These are phyloP conservation scores for Pisolithus orientalis DNA, from an alignment of 768 basidiomycete genomes.

Conservation along the genomic window DNA sequence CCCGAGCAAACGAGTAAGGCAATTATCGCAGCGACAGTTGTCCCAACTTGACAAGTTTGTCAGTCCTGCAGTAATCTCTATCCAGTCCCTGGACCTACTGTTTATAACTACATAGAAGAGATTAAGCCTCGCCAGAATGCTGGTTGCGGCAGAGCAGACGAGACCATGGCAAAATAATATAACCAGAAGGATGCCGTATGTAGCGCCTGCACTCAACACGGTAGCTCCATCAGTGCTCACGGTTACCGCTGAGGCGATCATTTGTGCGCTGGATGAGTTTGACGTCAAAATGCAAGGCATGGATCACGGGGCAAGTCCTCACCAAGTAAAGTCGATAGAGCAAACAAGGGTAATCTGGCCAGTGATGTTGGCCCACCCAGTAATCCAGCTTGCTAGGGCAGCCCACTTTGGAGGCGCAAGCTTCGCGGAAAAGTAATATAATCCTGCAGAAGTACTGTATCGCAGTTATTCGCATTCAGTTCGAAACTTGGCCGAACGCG, in stretches of 20 bases:
- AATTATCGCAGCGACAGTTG: slow-evolving; percentile 57
- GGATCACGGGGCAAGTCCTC: slow-evolving; percentile 4
- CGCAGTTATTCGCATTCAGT: not conserved
- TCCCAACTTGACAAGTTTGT: slow-evolving; percentile 41
- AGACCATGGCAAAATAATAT: slow-evolving; percentile 63
- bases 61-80: slow-evolving; percentile 1
- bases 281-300: not conserved
- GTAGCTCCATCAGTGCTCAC: slow-evolving; percentile 51
- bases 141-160: slow-evolving; percentile 66
- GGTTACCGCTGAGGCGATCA: slow-evolving; percentile 67
- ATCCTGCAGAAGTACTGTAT: slow-evolving; percentile 64
- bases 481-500: slow-evolving; percentile 4
- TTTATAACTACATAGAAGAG: slow-evolving; percentile 65
- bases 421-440: slow-evolving; percentile 77
- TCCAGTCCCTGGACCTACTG: slow-evolving; percentile 30
- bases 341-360: slow-evolving; percentile 67
- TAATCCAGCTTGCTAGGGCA: slow-evolving; percentile 53
- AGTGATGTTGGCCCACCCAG: slow-evolving; percentile 69
- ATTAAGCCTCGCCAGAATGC: slow-evolving; percentile 60
- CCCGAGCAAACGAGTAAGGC: slow-evolving; percentile 52
- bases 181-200: slow-evolving; percentile 60
- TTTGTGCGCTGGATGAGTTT: slow-evolving; percentile 47
- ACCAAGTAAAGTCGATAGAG: slow-evolving; percentile 70
- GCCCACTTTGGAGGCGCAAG: slow-evolving; percentile 58
- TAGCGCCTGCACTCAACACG: slow-evolving; percentile 51